These are phyloP conservation scores for Bretschneidera sinensis DNA, from an alignment of 345 rosid genomes.

Conservation along the genomic window DNA sequence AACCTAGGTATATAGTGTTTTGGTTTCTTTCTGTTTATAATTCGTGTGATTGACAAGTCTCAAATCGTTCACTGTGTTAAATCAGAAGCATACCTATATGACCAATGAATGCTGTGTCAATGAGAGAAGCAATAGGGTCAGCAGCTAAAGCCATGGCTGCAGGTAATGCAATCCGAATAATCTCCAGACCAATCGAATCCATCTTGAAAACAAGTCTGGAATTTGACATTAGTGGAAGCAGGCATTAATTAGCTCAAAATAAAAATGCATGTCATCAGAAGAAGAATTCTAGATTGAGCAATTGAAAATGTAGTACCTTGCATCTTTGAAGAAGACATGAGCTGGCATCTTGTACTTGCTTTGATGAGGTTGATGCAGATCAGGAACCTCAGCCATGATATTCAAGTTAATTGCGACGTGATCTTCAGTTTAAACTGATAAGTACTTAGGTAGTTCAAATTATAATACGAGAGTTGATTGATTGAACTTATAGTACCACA, in stretches of 20 bases:
- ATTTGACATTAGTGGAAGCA: not conserved
- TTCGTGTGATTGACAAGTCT: no score
- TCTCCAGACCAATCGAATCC: conserved; percentile 77
- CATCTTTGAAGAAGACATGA: conserved; percentile 65
- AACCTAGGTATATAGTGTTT: no score
- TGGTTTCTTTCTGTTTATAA: no score
- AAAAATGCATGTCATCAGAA: no score
- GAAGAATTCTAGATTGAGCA: not conserved
- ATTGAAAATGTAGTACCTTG: conserved; percentile 37
- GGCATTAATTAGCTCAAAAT: not conserved
- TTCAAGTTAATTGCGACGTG: not conserved
- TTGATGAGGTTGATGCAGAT: conserved; percentile 10
- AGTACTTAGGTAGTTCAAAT: no score
- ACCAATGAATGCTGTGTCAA: conserved; percentile 90
- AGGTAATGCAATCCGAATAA: conserved; percentile 73
- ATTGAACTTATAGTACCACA: not conserved
- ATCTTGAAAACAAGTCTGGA: conserved; percentile 63
- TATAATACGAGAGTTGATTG: no score
- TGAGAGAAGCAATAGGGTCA: conserved; percentile 89
- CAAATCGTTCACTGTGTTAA: no score
- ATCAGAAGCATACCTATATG: conserved; percentile 46
- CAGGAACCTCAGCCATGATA: conserved; percentile 28
- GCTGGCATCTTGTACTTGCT: conserved; percentile 36
- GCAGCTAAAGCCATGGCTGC: conserved; percentile 94
- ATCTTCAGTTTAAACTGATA: not conserved